Percentiles rank a stretch among this genome's conserved stretches.
Conservation (phyloP, 2,329 filamentous ascomycete species). For the Xylaria digitata region DNA sequence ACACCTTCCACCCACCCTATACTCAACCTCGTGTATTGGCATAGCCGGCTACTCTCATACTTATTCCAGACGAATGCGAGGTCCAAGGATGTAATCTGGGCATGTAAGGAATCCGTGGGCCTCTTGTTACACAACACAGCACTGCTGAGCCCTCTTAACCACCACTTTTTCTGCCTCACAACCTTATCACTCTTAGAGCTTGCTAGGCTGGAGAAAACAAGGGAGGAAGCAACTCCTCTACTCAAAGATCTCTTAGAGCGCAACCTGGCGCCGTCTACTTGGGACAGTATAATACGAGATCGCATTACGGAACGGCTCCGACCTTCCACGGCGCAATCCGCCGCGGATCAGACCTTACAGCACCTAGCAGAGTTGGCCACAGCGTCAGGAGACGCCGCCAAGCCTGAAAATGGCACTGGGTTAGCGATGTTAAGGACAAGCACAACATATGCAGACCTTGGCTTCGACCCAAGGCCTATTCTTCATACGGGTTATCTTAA, state of each 20-base stretch:
- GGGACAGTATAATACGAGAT: slow-evolving; percentile 67
- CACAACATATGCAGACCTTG: slow-evolving; percentile 56
- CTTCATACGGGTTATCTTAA: slow-evolving; percentile 56
- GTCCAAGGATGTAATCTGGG: slow-evolving; percentile 68
- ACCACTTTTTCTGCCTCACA: slow-evolving; percentile 72
- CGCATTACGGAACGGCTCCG: slow-evolving; percentile 59
- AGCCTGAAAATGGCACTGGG: slow-evolving; percentile 42
- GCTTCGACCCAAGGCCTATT: slow-evolving; percentile 55
- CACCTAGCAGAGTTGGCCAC: slow-evolving; percentile 69
- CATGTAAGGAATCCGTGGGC: slow-evolving; percentile 68
- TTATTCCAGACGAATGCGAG: slow-evolving; percentile 68
- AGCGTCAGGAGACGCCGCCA: slow-evolving; percentile 50
- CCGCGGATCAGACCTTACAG: slow-evolving; percentile 67
- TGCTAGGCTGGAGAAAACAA: slow-evolving; percentile 63
- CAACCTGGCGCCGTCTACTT: slow-evolving; percentile 61
- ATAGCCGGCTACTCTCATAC: slow-evolving; percentile 72
- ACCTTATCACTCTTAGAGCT: slow-evolving; percentile 72
- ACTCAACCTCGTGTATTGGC: slow-evolving; percentile 76
- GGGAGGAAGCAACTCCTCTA: slow-evolving; percentile 66
- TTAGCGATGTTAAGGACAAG: slow-evolving; percentile 43
- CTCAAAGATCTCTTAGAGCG: slow-evolving; percentile 68
- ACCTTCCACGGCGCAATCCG: slow-evolving; percentile 52
- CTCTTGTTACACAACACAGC: slow-evolving; percentile 67
- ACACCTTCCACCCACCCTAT: slow-evolving; percentile 64
- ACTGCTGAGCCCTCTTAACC: slow-evolving; percentile 71